Evolutionary conservation across 208 protist species (phyloP), one percentile per base, ranked within the genome.

Genomic region (Trypanosoma congolense): DNA sequence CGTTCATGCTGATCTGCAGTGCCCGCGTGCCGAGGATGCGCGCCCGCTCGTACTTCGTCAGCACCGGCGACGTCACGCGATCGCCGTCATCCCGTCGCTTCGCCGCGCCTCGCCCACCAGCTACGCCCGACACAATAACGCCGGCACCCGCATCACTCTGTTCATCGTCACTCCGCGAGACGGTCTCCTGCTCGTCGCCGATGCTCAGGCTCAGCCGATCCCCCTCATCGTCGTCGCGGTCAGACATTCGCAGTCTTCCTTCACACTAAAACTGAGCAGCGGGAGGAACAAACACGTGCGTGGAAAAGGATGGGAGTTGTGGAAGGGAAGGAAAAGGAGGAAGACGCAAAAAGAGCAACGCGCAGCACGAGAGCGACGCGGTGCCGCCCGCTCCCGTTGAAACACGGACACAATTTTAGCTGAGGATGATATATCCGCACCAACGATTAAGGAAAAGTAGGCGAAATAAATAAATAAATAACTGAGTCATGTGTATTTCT

Each of bases 41-140:
- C 2, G 98, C 98, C 8, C 96, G 77, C 75, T 99, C 98, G 64
- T 99, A 99, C 81, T 99, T 99, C 19, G 98, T 99, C 66, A 99
- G 83, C 47, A 97, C 98, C 33, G 77, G 80, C 10, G 95, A 98
- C 6, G 98, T 99, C 52, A 93, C 90, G 25, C 95, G 83, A 26
- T 92, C 79, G 19, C 61, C 55, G 10, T 75, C 28, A 0, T 60
- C 63, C 35, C 80, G 80, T 0, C 70, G 63, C 9, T 56, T 60
- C 3, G 75, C 69, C 2, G 73, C 64, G 35, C 79, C 73, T 9
- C 49, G 66, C 16, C 59, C 73, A 38, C 75, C 66, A 24, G 68
- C 75, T 42, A 69, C 72, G 18, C 75, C 78, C 16, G 73, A 77
- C 28, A 83, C 54, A 38, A 92, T 63, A 2, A 87, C 63, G 28